Base-by-base conservation (phyloP, 2,329 filamentous ascomycete genomes). In the Gnomoniopsis smithogilvyi region DNA sequence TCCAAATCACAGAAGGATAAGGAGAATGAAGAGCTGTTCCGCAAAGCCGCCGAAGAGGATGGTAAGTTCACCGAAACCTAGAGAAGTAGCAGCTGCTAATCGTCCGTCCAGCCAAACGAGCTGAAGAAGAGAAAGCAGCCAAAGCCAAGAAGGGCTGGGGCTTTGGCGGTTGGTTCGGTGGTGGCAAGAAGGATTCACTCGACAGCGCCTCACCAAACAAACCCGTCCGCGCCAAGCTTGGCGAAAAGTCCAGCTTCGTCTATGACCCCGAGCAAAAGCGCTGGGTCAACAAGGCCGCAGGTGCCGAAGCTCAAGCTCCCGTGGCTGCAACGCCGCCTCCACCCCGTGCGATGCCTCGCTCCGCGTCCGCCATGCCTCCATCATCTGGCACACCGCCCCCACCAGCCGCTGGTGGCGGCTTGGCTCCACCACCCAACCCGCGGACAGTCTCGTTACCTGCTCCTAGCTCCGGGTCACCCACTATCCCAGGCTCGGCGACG, bases 211-310 rank as follows among this genome's bases (percentile, higher is more conserved):
- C 74, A n/a, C 72, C 78, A 4, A 81, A 80, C 69, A 88, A 88
- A 69, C 78, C 93, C n/a, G 91, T 97, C 72, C 87, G 85, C 66
- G 95, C 96, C 63, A 99, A 99, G 69, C 83, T 99, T 10, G 96
- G 94, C 62, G 96, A 99, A 73, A 86, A 95, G 69, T 96, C 86
- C 72, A 92, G 87, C 49, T 97, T 99, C 73, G 89, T 94, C 65
- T 99, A 95, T 68, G 95, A 99, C 69, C 90, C 92, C 2, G 91
- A 97, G n/a, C 83, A 96, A 54, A 96, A 96, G 78, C 92, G 95
- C 71, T 99, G 96, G 96, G 82, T 99, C 71, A 98, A 99, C 78
- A 97, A 97, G 79, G 97, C 96, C 71, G 85, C 86, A 12, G 88
- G 88, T 14, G 82, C 84, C 8, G 87, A 89, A 56, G 83, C 83